Evolutionary conservation across 108 stramenopile genomes (phyloP).

Genomic region (Mayamaea pseudoterrestris): DNA sequence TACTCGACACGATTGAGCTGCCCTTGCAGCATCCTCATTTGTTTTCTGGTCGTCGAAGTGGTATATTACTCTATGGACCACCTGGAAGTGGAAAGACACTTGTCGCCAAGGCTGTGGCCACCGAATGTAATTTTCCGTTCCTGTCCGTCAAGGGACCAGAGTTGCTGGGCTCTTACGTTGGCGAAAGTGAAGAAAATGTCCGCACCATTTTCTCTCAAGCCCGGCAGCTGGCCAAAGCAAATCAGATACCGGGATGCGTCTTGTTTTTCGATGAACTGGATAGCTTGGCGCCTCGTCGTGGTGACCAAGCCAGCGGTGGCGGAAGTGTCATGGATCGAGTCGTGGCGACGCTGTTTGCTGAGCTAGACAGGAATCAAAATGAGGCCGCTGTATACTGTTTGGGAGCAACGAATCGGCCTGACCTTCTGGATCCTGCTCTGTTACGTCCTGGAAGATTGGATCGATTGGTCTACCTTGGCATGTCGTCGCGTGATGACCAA

Average conservation of each 20-base stretch:
- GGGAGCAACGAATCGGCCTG: conserved; percentile 77
- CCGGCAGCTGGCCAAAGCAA: conserved; percentile 34
- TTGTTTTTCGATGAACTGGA: conserved; percentile 97
- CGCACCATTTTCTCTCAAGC: conserved; percentile 74
- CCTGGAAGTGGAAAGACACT: conserved; percentile 96
- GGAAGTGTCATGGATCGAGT: not conserved
- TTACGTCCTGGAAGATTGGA: conserved; percentile 92
- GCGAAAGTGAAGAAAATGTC: conserved; percentile 95
- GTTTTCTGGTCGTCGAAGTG: conserved; percentile 78
- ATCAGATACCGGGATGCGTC: conserved; percentile 34
- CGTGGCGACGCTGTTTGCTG: not conserved
- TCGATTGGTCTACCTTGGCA: conserved; percentile 80
- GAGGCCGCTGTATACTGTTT: conserved; percentile 74
- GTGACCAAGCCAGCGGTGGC: conserved; percentile 62
- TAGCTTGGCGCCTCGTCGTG: conserved; percentile 69
- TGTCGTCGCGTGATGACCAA: conserved; percentile 52
- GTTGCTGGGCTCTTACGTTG: conserved; percentile 93
- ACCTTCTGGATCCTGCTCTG: conserved; percentile 82
- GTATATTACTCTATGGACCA: conserved; percentile 75
- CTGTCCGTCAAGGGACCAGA: conserved; percentile 90
- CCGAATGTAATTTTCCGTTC: conserved; percentile 93
- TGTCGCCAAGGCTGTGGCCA: conserved; percentile 98
- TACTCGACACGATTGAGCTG: conserved; percentile 96
- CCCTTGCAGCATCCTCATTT: conserved; percentile 91
- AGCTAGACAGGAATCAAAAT: conserved; percentile 50